A percentile compares a stretch with the other conserved stretches of the same genome.
These are phyloP conservation scores for Fusarium musae DNA, from an alignment of 2,329 filamentous ascomycete genomes.

Conservation along the genomic window DNA sequence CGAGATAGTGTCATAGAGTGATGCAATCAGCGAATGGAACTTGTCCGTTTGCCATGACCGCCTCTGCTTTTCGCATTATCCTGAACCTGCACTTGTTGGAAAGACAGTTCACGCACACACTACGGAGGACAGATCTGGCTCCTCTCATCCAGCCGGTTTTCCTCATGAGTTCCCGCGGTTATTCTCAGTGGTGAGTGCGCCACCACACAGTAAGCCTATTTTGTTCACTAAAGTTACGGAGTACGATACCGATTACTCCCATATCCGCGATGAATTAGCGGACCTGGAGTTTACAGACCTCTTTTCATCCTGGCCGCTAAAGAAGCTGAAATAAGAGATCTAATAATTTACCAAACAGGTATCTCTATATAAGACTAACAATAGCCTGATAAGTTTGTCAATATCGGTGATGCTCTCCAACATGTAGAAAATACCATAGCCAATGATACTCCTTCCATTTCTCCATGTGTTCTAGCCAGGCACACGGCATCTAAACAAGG, in stretches of 20 bases:
- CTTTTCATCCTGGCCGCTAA: neutral
- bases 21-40: constrained; percentile 23
- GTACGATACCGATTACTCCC: neutral
- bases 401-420: neutral
- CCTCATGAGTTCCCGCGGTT: constrained; percentile 36
- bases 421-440: neutral
- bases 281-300: neutral
- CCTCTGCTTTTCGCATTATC: neutral
- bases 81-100: neutral
- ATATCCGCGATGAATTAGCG: neutral
- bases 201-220: neutral
- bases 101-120: neutral
- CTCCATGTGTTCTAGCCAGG: constrained; percentile 28
- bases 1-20: constrained; percentile 32
- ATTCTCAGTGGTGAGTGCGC: constrained; percentile 15
- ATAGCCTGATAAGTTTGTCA: neutral
- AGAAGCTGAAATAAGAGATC: neutral
- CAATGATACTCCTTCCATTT: constrained; percentile 12
- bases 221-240: neutral
- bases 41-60: constrained; percentile 14
- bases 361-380: neutral
- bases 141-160: constrained; percentile 34
- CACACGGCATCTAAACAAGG: constrained; percentile 2
- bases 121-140: constrained; percentile 10
- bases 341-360: neutral